Base-by-base conservation (phyloP, 2,329 filamentous ascomycete species). In the Colletotrichum musicola region DNA sequence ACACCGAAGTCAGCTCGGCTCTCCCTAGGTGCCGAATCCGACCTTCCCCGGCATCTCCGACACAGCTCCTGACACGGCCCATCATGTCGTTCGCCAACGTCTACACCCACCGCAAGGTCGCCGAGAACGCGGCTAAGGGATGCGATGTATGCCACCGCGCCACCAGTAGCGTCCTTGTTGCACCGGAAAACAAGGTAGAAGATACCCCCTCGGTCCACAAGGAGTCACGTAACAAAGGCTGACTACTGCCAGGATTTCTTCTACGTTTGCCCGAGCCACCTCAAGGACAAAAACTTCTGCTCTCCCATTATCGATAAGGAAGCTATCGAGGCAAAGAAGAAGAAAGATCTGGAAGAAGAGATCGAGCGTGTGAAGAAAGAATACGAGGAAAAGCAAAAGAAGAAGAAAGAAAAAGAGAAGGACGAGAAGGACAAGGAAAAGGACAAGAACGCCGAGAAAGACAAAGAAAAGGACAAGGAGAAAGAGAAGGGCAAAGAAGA, bases 131-230 rank as follows among this genome's bases (percentile, higher is more conserved):
- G 1, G 88, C 93, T 13, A 97, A 93, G 80, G 86, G 93, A 57
- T 99, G 96, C 81, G 92, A 94, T 80, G 89, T 98, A 71, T 98
- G 96, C 85, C 97, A 92, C 84, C 97, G 96, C 81, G 92, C 93
- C 9, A 94, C 91, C 68, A 89, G 91, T 6, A 97, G 92, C 72
- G 95, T 98, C 18, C 84, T 99, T 62, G 93, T 97, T 73, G 97
- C 94, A 9, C 89, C 93, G 0, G 94, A 97, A 75, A 95, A 93
- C 75, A 96, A 95, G 89, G 95, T 96, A 75, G 71, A 74, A 7
- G 30, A 2, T 1, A 68, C 27, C 40, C 58, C 20, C 42, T 7
- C 22, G 20, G 1, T 13, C 12, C 18, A 25, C n/a, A 14, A 4
- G 25, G 18, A 16, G 46, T 5, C 13, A 7, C 2, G 9, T 6